These are phyloP conservation scores for Picea engelmannii DNA, from an alignment of 83 land plant genomes.

Conservation along the genomic window DNA sequence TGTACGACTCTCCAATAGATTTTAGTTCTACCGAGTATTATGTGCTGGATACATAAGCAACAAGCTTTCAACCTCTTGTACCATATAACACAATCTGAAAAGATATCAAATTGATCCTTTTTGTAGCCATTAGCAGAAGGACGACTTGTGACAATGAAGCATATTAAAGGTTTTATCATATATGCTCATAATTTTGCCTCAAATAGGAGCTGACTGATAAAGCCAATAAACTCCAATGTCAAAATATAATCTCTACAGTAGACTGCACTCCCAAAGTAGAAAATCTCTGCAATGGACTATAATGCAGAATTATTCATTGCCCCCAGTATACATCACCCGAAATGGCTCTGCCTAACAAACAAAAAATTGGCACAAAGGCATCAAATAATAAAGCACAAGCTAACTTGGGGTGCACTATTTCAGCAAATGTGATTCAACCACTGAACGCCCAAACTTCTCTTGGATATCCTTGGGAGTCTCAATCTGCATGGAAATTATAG, in stretches of 20 bases:
- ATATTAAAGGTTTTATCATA: background rate
- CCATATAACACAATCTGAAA: too few relatives aligned
- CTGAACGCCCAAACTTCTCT: constrained; percentile 73
- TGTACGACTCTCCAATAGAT: background rate
- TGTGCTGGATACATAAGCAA: too few relatives aligned
- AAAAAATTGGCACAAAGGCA: background rate
- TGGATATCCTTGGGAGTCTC: constrained; percentile 78
- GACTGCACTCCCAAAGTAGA: background rate
- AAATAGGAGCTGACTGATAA: too few relatives aligned
- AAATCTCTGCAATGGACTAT: background rate
- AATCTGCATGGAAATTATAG: constrained; percentile 42
- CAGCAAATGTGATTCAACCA: constrained; percentile 54
- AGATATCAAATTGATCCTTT: too few relatives aligned
- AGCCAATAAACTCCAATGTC: too few relatives aligned
- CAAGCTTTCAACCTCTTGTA: too few relatives aligned
- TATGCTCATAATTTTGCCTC: background rate
- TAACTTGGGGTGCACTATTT: constrained; percentile 11
- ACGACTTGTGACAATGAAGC: background rate
- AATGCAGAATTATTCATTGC: background rate
- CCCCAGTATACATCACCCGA: background rate
- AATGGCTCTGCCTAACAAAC: too few relatives aligned
- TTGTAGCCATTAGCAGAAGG: background rate
- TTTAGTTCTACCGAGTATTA: too few relatives aligned
- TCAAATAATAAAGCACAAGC: background rate
- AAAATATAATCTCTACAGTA: background rate